Percentiles rank a stretch among this genome's conserved stretches.
These are phyloP conservation scores for Parietichytrium sp. DNA, from an alignment of 108 stramenopile genomes.

Conservation along the genomic window DNA sequence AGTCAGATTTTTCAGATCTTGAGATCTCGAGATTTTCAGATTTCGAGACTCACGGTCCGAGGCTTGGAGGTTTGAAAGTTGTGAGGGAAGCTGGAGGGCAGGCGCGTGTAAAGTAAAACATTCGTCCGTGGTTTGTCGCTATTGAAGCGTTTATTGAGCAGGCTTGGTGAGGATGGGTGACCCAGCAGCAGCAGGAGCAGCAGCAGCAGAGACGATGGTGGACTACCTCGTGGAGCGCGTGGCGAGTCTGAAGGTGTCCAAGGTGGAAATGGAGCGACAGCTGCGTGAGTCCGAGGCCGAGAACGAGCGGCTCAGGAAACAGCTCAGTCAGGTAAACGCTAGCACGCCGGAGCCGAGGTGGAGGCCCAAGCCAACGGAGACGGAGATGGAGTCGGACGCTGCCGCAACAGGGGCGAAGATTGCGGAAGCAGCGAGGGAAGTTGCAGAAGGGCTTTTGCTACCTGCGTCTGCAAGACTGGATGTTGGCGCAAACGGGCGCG, in stretches of 20 bases:
- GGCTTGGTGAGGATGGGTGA: too few species aligned
- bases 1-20: too few species aligned
- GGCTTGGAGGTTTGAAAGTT: too few species aligned
- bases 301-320: not conserved
- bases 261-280: not conserved
- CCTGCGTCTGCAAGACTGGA: too few species aligned
- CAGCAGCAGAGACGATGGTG: not conserved
- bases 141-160: too few species aligned
- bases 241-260: not conserved
- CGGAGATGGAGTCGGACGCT: not conserved
- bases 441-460: too few species aligned
- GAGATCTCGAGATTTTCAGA: too few species aligned
- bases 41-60: too few species aligned
- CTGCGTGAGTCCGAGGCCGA: not conserved
- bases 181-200: not conserved
- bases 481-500: too few species aligned
- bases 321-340: not conserved
- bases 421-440: constrained; percentile 18
- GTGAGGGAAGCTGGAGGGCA: too few species aligned
- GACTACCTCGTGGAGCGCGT: not conserved
- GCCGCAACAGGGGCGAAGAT: not conserved
- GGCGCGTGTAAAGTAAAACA: too few species aligned
- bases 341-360: not conserved
- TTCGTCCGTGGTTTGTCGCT: too few species aligned
- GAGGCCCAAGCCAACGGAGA: not conserved